Evolutionary conservation across 208 protist genomes (phyloP), one percentile per base, ranked within the genome.

Genomic region (Trypanosoma avium): DNA sequence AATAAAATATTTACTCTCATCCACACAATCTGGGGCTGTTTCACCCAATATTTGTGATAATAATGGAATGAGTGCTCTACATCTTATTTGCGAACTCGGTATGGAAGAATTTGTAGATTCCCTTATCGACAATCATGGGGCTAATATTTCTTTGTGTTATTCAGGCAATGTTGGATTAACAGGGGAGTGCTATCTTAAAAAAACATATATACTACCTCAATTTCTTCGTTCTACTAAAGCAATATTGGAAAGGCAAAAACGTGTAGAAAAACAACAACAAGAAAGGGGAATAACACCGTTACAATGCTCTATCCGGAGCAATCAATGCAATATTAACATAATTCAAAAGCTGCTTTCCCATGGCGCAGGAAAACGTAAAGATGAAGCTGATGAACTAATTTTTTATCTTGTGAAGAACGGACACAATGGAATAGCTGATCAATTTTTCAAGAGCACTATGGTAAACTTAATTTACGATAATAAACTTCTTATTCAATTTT

Each of bases 121-220:
- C 15, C 73, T 92, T 35, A 67, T 92, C 48, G 61, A 62, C 36
- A 69, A 82, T 27, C 84, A 91, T 69, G 70, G 73, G 46, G 84
- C 84, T n/a, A 66, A 75, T 19, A 75, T 73, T 12, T 30, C 33
- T 52, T 61, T 63, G n/a, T 63, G 29, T 21, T 12, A 17, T n/a
- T 19, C 45, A 49, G 58, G 33, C 42, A 24, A 43, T 5, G 10
- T 45, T 6, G 55, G 27, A 45, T 13, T 10, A 8, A 6, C 22
- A 9, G 27, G n/a, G 5, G n/a, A n/a, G n/a, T n/a, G n/a, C n/a
- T 63, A 60, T 49, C 43, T 67, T 19, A 77, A 72, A 68, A 65
- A 38, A 12, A 64, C 67, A 12, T 61, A 77, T 10, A 45, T 36
- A 55, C n/a, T 56, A 19, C 40, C 32, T 26, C 5, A 21, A 38